Evolutionary conservation across 2,329 filamentous ascomycete species (phyloP), one percentile per base, ranked within the genome.

Genomic region (Colletotrichum limetticola): DNA sequence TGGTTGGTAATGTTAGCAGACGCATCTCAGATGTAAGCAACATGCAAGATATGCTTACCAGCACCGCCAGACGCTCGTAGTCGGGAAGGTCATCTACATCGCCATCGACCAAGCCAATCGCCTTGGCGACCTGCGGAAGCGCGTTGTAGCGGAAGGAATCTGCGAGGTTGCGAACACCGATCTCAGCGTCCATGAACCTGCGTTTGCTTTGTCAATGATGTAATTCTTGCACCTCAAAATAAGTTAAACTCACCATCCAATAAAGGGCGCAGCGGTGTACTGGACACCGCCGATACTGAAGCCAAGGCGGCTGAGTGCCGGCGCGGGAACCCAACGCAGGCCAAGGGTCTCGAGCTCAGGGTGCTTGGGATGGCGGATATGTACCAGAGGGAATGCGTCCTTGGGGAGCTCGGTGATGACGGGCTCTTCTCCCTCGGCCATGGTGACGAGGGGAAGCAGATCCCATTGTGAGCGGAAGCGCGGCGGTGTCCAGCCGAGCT

Each of bases 101-200:
- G 7, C 71, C 67, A 14, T 73, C 61, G 3, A 73, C 71, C 42
- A 71, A 42, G 42, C 71, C 71, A 11, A 73, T 73, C 30, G 28
- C 61, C 56, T 66, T 73, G 28, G 71, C 71, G 4, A 73, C 49
- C 28, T 73, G 71, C 7, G 71, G 71, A 32, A 73, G 71, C 11
- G 66, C 67, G 24, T 71, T 73, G 16, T 71, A 73, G 19, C 71
- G 71, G 71, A 73, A 73, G 1, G 66, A 71, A 53, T 73, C 71
- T 30, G 71, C 71, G 8, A 73, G 49, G 3, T 73, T 73, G 4
- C 71, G 71, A 32, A 73, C 49, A 24, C 71, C 71, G 42, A 73
- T 71, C 67, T 73, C 71, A 4, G 71, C 71, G 57, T 73, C 71
- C 71, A 73, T 73, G 49, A 73, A 73, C 71, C 71, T 73, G 30